Evolutionary conservation across 2,329 filamentous ascomycete species (phyloP), one percentile per base, ranked within the genome.

Genomic region (Nothophaeocryptopus gaeumannii): DNA sequence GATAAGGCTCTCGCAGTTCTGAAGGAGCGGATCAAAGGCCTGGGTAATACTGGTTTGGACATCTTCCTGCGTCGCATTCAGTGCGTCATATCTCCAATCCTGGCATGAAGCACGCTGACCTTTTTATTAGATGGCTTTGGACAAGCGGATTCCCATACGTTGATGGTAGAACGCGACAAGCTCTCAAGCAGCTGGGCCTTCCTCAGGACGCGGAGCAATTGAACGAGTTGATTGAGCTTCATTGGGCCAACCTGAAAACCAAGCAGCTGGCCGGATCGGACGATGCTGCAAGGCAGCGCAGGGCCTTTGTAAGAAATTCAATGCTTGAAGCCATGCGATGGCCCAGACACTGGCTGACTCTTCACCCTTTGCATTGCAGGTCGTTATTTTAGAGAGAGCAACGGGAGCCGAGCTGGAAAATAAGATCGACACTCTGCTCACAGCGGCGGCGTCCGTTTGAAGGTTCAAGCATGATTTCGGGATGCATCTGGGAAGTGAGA

Each of bases 31-130:
- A 64, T 74, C 56, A 73, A 74, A 43, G 72, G 72, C 0, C 51
- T 75, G 12, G 72, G 70, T 2, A 61, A 66, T 41, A 71, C 67
- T 1, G 72, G 71, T 0, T 54, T 72, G 2, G 67, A 74, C 39
- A 73, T 74, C 50, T 74, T 75, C 56, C 67, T 67, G 32, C 60
- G 72, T 5, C 57, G 72, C 0, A 61, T 74, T 11, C 71, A 74
- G 55, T 46, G 43, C 34, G 13, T 43, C 5, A 26, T 7, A 26
- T 26, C 20, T 26, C 20, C 20, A 26, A 26, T 7, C 7, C 20
- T 4, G 4, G 20, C 3, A 26, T 7, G 20, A 26, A 26, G 20
- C 20, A 26, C 20, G 7, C 20, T 26, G 20, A 26, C 20, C 3
- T 26, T 26, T 3, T 26, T 26, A 26, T 26, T 7, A 26, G 40